Evolutionary conservation across 1,284 basidiomycete species (phyloP), one percentile per base, ranked within the genome.

Genomic region (Sporisorium exsertum): DNA sequence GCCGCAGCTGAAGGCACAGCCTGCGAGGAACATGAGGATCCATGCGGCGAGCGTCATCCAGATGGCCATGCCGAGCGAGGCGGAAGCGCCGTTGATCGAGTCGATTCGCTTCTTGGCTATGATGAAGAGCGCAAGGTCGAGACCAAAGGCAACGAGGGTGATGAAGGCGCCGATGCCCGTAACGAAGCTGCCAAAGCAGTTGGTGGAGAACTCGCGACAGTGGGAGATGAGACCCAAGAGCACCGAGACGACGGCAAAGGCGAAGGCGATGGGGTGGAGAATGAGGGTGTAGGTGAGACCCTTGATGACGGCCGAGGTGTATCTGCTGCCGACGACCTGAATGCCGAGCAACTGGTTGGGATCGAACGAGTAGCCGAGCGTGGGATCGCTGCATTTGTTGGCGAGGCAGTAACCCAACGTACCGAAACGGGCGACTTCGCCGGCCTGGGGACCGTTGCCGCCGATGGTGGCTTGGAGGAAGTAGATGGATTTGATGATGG

Each of bases 41-140:
- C 75, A 79, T 18, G 81, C 80, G 37, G 78, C 80, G n/a, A 82
- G 54, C 15, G 81, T 77, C 67, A 83, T 64, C 81, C 81, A 83
- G 46, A 83, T 58, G 63, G 79, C 80, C 33, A 58, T 71, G 35
- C 81, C 81, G 52, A 79, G 73, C 35, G 60, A 42, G 7, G 81
- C 81, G 3, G 58, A 61, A 10, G 74, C 81, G 29, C 80, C 81
- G 43, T 63, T 61, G 58, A 81, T 68, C 27, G 58, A 55, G 50
- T 83, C 61, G 64, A 83, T 81, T 12, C 81, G 69, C 75, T 83
- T 78, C 64, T 77, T 78, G 33, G 80, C 79, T 29, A 83, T 73
- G 64, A 81, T 61, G 57, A 83, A 83, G 49, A 83, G 75, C 33
- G 81, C 81, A 13, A 80, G 72, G 40, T 83, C 80, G 58, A 81